These are phyloP conservation scores for Metschnikowia chrysomelidarum DNA, from an alignment of 805 yeast genomes.

Conservation along the genomic window DNA sequence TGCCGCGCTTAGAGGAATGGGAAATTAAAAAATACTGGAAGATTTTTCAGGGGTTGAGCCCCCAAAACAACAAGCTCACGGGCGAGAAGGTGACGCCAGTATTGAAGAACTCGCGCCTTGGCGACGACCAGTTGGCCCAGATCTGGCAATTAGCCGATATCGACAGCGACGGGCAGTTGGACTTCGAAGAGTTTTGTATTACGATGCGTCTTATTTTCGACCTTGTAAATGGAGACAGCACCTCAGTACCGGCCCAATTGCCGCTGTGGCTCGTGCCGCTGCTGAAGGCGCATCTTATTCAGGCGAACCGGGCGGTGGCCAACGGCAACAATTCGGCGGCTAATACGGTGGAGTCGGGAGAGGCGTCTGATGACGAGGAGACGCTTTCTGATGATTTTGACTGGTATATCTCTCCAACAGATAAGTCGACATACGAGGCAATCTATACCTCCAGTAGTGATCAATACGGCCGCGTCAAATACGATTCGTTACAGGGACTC, in stretches of 20 bases:
- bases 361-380: conserved; percentile 65
- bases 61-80: conserved; percentile 71
- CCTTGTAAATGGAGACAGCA: conserved; percentile 65
- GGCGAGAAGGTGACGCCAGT: conserved; percentile 87
- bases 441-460: conserved; percentile 76
- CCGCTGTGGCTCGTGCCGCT: conserved; percentile 96
- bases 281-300: conserved; percentile 78
- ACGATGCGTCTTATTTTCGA: conserved; percentile 96
- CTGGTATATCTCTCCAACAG: conserved; percentile 95
- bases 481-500: conserved; percentile 65
- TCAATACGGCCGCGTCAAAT: conserved; percentile 74
- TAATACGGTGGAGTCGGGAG: conserved; percentile 9
- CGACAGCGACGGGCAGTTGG: conserved; percentile 47
- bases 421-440: conserved; percentile 72
- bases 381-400: conserved; percentile 69
- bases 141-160: conserved; percentile 73
- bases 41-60: conserved; percentile 86
- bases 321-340: conserved; percentile 28
- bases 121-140: conserved; percentile 68
- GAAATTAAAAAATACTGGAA: conserved; percentile 98
- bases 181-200: conserved; percentile 96
- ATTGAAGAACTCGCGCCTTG: conserved; percentile 56
- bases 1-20: conserved; percentile 85
- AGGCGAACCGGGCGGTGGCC: conserved; percentile 71
- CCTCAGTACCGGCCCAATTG: conserved; percentile 62